A percentile compares a stretch with the other conserved stretches of the same genome.
Evolutionary conservation across 1,139 yeast species (phyloP).

Genomic region (Scheffersomyces quercinus): DNA sequence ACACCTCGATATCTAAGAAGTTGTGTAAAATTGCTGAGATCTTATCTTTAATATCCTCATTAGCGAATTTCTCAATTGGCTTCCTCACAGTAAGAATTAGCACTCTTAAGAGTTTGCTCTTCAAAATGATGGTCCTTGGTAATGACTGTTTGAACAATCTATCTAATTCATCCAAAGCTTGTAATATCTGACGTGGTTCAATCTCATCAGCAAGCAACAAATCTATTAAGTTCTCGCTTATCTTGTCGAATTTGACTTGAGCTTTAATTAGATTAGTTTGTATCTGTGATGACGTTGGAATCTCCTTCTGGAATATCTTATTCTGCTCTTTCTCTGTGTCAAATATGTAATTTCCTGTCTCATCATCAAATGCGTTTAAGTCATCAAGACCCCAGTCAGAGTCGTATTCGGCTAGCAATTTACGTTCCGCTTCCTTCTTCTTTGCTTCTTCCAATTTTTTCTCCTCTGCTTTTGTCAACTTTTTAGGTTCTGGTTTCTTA

Average conservation of each 20-base stretch:
- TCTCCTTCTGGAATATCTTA: slow-evolving; percentile 20
- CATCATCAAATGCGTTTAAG: slow-evolving; percentile 14
- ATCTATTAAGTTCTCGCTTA: slow-evolving; percentile 19
- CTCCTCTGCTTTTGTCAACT: slow-evolving; percentile 12
- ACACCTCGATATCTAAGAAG: background rate
- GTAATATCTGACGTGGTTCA: slow-evolving; percentile 11
- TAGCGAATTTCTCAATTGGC: slow-evolving; percentile 20
- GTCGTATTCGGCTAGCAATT: slow-evolving; percentile 28
- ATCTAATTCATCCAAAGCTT: slow-evolving; percentile 17
- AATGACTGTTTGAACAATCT: slow-evolving; percentile 19
- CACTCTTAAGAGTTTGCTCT: slow-evolving; percentile 33
- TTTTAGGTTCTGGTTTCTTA: background rate
- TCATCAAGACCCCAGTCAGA: slow-evolving; percentile 50
- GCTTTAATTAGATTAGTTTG: slow-evolving; percentile 16
- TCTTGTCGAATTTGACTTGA: slow-evolving; percentile 19
- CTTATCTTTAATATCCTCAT: slow-evolving; percentile 18
- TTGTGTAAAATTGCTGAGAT: slow-evolving; percentile 10
- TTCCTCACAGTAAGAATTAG: slow-evolving; percentile 35
- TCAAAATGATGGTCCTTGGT: slow-evolving; percentile 32
- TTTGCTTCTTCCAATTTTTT: slow-evolving; percentile 19
- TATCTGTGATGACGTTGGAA: slow-evolving; percentile 27
- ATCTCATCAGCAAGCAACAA: slow-evolving; percentile 15
- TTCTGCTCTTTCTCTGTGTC: slow-evolving; percentile 34
- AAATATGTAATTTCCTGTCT: slow-evolving; percentile 36
- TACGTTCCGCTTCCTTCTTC: slow-evolving; percentile 21